Conservation (phyloP, 345 rosid species). For the Sapria himalayana region DNA sequence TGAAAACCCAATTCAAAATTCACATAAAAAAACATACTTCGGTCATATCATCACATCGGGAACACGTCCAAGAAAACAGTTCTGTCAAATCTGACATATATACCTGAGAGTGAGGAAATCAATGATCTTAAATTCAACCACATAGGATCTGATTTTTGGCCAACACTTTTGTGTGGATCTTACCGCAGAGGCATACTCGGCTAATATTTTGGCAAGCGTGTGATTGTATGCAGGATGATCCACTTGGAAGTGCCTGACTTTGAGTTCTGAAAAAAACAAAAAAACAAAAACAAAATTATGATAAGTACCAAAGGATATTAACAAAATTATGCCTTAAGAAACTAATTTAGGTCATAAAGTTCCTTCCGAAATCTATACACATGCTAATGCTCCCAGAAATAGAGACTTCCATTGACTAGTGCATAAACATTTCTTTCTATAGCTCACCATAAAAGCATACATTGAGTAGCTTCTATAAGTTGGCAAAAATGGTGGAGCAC, state of each 20-base stretch:
- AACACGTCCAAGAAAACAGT: slow-evolving; percentile 76
- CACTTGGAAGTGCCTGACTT: slow-evolving; percentile 18
- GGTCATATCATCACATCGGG: slow-evolving; percentile 60
- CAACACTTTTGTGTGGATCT: slow-evolving; percentile 8
- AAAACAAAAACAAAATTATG: neutral
- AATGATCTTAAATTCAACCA: slow-evolving; percentile 1
- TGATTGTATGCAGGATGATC: slow-evolving; percentile 37
- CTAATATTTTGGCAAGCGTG: slow-evolving; percentile 57
- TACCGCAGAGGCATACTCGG: slow-evolving; percentile 93
- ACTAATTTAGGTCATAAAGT: too few species aligned
- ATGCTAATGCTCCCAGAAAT: too few species aligned
- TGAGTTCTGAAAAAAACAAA: slow-evolving; percentile 22
- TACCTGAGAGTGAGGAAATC: slow-evolving; percentile 23
- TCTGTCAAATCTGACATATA: slow-evolving; percentile 63
- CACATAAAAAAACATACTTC: slow-evolving; percentile 18
- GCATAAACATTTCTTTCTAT: too few species aligned
- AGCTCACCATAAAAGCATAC: too few species aligned
- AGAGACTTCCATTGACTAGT: too few species aligned
- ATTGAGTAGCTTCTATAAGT: too few species aligned
- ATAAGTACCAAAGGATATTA: too few species aligned
- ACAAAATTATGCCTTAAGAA: too few species aligned
- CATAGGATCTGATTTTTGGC: neutral
- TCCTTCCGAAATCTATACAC: too few species aligned
- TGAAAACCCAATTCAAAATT: slow-evolving; percentile 1
- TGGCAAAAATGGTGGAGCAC: too few species aligned